A percentile compares a stretch with the other conserved stretches of the same genome.
phyloP scores from a whole-genome alignment of 2,329 filamentous ascomycete genomes.

The Alternaria sp. region DNA sequence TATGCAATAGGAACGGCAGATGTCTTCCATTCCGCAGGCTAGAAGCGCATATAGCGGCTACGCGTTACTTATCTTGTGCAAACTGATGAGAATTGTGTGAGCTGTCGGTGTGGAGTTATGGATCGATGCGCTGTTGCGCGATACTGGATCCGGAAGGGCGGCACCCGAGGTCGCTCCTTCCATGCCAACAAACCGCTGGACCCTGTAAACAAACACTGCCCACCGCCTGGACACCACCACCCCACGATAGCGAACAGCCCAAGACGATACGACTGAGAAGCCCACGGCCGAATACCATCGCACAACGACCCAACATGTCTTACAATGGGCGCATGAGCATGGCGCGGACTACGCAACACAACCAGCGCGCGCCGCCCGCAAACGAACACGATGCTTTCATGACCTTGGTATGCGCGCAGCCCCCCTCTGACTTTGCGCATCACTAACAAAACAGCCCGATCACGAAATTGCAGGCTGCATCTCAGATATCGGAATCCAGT shows the following conservation, averaged over 20 bases:
- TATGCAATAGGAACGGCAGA: background rate
- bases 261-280: background rate
- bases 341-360: conserved; percentile 50
- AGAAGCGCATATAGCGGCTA: conserved; percentile 3
- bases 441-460: conserved; percentile 59
- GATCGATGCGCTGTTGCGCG: conserved; percentile 12
- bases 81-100: background rate
- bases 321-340: conserved; percentile 60
- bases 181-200: conserved; percentile 14
- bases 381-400: conserved; percentile 58
- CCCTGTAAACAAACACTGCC: conserved; percentile 13
- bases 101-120: conserved; percentile 3
- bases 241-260: conserved; percentile 2
- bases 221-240: conserved; percentile 8
- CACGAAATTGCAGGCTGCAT: conserved; percentile 95
- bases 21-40: background rate
- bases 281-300: background rate
- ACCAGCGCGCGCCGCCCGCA: conserved; percentile 48
- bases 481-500: conserved; percentile 92
- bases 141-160: conserved; percentile 9
- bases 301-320: conserved; percentile 46
- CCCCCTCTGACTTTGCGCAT: background rate
- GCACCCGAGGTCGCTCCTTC: conserved; percentile 6
- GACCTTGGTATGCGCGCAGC: conserved; percentile 51
- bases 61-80: background rate